Percentiles rank a stretch among this genome's conserved stretches.
phyloP scores from a whole-genome alignment of 2,329 filamentous ascomycete genomes.

The Lachnellula cervina region DNA sequence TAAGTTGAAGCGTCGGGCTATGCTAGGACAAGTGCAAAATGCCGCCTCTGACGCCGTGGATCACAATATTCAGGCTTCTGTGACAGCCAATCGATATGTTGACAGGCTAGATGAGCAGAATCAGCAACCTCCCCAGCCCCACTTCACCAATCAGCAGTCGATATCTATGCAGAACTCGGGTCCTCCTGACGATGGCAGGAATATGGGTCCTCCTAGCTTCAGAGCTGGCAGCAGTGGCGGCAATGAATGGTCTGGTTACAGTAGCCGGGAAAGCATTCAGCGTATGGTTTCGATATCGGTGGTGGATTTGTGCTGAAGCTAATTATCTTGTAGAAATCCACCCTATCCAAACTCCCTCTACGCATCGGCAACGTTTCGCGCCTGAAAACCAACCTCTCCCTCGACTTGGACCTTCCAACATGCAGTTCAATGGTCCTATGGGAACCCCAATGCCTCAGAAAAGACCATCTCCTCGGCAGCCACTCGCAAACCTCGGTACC shows the following conservation, averaged over 20 bases:
- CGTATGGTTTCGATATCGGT: constrained; percentile 11
- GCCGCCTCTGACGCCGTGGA: constrained; percentile 49
- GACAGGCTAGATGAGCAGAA: constrained; percentile 21
- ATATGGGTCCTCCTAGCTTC: constrained; percentile 9
- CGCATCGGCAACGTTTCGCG: constrained; percentile 28
- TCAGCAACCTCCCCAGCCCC: constrained; percentile 13
- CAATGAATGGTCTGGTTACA: constrained; percentile 20
- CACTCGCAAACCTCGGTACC: constrained; percentile 17
- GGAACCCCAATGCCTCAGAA: constrained; percentile 18
- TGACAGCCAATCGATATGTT: constrained; percentile 22
- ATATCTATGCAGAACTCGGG: constrained; percentile 5
- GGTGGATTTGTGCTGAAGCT: neutral
- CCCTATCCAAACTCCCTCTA: constrained; percentile 28
- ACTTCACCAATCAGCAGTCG: constrained; percentile 15
- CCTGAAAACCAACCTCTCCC: constrained; percentile 11
- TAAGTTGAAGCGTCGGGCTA: constrained; percentile 51
- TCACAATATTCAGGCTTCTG: constrained; percentile 34
- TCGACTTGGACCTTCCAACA: constrained; percentile 13
- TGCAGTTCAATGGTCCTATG: constrained; percentile 13
- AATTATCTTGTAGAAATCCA: constrained; percentile 16
- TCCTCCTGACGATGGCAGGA: neutral
- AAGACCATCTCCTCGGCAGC: constrained; percentile 19
- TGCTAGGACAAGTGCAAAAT: constrained; percentile 50
- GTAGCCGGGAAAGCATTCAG: constrained; percentile 16
- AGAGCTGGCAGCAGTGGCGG: constrained; percentile 7